Conservation (phyloP, 2,329 filamentous ascomycete genomes). For the Didymella pinodella region DNA sequence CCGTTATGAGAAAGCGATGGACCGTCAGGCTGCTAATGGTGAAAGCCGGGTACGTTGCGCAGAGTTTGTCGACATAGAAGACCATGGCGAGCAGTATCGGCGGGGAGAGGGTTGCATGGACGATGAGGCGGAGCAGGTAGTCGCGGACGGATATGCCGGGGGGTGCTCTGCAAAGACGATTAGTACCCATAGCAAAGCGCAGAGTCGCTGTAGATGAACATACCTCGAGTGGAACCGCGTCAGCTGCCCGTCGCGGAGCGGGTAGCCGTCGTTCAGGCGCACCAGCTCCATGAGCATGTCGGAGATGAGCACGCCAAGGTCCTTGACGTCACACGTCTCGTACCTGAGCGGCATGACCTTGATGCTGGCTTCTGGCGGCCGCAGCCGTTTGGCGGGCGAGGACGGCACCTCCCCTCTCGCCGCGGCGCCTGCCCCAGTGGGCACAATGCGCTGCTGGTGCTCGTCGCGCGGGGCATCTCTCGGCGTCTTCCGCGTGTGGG, state of each 20-base stretch:
- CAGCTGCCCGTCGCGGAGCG: constrained; percentile 82
- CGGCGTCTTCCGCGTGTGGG: constrained; percentile 23
- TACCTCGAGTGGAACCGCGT: constrained; percentile 96
- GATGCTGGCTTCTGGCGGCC: constrained; percentile 52
- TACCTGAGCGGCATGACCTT: constrained; percentile 76
- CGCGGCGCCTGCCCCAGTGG: neutral
- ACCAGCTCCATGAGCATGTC: constrained; percentile 97
- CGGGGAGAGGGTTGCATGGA: constrained; percentile 90
- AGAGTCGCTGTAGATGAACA: constrained; percentile 23
- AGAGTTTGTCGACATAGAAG: constrained; percentile 96
- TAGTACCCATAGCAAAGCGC: constrained; percentile 6
- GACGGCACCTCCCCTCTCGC: constrained; percentile 18
- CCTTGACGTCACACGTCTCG: constrained; percentile 80
- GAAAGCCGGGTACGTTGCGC: constrained; percentile 89
- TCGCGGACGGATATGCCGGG: constrained; percentile 94
- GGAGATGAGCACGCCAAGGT: constrained; percentile 88
- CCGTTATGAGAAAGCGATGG: constrained; percentile 95
- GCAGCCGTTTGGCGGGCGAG: constrained; percentile 45
- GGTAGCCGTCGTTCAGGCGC: constrained; percentile 86
- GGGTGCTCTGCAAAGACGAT: constrained; percentile 61
- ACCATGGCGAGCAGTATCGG: constrained; percentile 98
- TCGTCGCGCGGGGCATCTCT: constrained; percentile 23
- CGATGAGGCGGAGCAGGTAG: constrained; percentile 90
- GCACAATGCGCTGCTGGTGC: constrained; percentile 12
- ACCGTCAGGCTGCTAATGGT: constrained; percentile 96